Conservation (phyloP, 2,329 filamentous ascomycete genomes). For the Pyricularia pennisetigena region DNA sequence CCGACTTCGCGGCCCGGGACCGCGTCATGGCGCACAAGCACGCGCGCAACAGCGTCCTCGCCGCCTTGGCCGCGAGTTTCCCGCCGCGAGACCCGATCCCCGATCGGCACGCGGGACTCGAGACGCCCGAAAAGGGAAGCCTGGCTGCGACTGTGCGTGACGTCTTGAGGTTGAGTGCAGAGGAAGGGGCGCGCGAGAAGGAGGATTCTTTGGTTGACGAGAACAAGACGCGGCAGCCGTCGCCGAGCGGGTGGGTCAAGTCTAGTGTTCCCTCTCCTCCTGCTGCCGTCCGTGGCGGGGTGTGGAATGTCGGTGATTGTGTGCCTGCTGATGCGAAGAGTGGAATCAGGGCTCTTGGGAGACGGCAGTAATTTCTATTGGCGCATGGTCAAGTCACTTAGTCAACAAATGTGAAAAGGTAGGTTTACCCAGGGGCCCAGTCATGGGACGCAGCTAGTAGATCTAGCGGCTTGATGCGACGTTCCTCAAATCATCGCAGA, state of each 20-base stretch:
- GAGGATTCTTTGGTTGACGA: not conserved
- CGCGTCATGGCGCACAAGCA: not conserved
- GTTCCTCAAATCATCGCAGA: too few species aligned
- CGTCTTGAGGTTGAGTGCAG: not conserved
- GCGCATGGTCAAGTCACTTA: not conserved
- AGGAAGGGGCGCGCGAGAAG: not conserved
- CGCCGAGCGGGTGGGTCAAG: not conserved
- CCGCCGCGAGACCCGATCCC: not conserved
- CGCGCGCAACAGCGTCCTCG: not conserved
- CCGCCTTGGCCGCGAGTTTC: not conserved
- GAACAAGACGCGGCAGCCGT: not conserved
- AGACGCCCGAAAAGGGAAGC: not conserved
- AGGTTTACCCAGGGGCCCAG: too few species aligned
- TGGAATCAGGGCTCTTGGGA: not conserved
- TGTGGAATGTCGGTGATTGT: not conserved
- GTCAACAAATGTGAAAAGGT: too few species aligned
- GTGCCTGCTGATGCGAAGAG: not conserved
- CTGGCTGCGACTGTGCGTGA: not conserved
- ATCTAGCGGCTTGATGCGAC: too few species aligned
- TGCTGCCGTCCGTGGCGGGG: not conserved
- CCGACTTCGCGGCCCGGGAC: not conserved
- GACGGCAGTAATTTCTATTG: not conserved
- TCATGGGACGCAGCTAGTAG: too few species aligned
- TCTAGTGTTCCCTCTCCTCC: not conserved
- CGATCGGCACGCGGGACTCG: not conserved